phyloP scores from a whole-genome alignment of 2,329 filamentous ascomycete species.

The Zymoseptoria pseudotritici region DNA sequence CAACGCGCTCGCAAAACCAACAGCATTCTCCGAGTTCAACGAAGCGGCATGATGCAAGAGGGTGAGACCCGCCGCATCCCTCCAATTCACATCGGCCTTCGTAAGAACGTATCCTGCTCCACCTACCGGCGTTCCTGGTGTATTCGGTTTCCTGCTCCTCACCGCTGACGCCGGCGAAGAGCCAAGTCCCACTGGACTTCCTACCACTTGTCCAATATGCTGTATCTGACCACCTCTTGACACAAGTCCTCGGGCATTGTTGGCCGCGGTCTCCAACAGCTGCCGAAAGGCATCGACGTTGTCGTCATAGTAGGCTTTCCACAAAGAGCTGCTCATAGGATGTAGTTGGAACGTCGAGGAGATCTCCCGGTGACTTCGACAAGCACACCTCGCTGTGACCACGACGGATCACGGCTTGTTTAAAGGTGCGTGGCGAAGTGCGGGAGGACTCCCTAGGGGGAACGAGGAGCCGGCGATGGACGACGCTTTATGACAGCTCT shows the following conservation, averaged over 20 bases:
- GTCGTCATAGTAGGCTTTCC: slow-evolving; percentile 95
- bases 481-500: not conserved
- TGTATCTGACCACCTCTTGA: slow-evolving; percentile 34
- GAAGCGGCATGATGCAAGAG: slow-evolving; percentile 78
- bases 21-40: slow-evolving; percentile 60
- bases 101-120: slow-evolving; percentile 44
- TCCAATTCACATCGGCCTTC: slow-evolving; percentile 70
- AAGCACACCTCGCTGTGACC: slow-evolving; percentile 82
- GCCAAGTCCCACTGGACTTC: slow-evolving; percentile 38
- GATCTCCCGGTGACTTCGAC: slow-evolving; percentile 46
- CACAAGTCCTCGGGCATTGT: slow-evolving; percentile 45
- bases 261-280: slow-evolving; percentile 67
- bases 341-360: slow-evolving; percentile 27
- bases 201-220: slow-evolving; percentile 26
- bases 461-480: not conserved
- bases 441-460: slow-evolving; percentile 26
- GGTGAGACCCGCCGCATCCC: slow-evolving; percentile 73
- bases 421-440: slow-evolving; percentile 63
- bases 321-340: slow-evolving; percentile 93
- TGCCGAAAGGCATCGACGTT: slow-evolving; percentile 93
- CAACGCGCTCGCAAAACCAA: slow-evolving; percentile 69
- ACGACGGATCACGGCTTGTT: slow-evolving; percentile 80
- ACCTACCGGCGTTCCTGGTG: slow-evolving; percentile 39
- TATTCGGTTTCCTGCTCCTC: slow-evolving; percentile 29
- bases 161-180: slow-evolving; percentile 37